A percentile compares a stretch with the other conserved stretches of the same genome.
Conservation (phyloP, 768 basidiomycete species). For the Suillus paluster region DNA sequence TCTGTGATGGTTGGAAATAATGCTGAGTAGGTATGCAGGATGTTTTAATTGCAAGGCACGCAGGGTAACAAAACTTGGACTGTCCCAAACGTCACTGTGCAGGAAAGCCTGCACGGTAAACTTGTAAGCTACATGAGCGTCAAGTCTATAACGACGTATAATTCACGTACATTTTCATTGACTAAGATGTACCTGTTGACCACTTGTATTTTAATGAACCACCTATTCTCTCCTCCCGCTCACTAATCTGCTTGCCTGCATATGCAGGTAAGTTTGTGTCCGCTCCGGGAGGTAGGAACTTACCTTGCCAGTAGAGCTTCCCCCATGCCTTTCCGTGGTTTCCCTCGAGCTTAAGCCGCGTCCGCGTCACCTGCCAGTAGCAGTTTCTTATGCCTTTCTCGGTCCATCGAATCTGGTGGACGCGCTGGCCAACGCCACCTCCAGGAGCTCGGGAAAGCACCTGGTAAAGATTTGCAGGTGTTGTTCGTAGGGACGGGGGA, state of each 20-base stretch:
- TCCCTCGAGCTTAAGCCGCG: constrained; percentile 73
- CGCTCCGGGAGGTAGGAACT: constrained; percentile 24
- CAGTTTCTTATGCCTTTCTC: constrained; percentile 66
- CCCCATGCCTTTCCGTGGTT: constrained; percentile 87
- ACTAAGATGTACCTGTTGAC: constrained; percentile 57
- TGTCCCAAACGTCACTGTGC: background rate
- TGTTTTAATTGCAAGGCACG: background rate
- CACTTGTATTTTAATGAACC: constrained; percentile 80
- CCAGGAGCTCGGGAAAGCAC: constrained; percentile 70
- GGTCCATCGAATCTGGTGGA: constrained; percentile 78
- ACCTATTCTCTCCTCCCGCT: constrained; percentile 62
- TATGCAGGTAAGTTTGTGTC: background rate
- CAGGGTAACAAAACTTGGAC: background rate
- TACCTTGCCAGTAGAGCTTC: constrained; percentile 77
- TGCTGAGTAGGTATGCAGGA: background rate
- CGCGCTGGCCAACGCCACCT: constrained; percentile 67
- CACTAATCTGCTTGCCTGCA: constrained; percentile 64
- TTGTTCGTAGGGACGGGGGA: constrained; percentile 60
- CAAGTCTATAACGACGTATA: background rate
- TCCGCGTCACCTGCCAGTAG: constrained; percentile 78
- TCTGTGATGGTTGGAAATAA: background rate
- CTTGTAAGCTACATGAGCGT: background rate
- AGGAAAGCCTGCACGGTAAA: background rate
- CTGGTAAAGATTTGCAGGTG: constrained; percentile 71
- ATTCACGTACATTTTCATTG: constrained; percentile 3